Evolutionary conservation across 1,139 yeast species (phyloP).

Genomic region (Candida frijolesensis): DNA sequence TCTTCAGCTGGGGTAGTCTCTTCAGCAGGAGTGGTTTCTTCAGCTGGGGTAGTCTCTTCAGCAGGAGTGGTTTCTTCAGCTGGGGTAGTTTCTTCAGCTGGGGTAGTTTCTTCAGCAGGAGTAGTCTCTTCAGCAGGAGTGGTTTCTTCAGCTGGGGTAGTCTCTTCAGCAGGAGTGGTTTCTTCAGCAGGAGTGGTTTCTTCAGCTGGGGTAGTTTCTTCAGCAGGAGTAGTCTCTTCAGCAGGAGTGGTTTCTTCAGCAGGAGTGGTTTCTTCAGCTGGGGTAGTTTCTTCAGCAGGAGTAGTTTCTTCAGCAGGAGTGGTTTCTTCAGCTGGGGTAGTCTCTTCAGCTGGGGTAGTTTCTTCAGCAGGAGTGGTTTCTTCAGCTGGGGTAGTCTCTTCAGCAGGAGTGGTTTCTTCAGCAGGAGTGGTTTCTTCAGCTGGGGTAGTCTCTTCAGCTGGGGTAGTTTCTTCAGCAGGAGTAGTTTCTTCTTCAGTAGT

Average conservation of each 20-base stretch:
- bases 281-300: neutral
- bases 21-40: neutral
- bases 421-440: constrained; percentile 11
- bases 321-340: constrained; percentile 2
- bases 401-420: neutral
- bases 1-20: constrained; percentile 9
- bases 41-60: neutral
- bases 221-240: constrained; percentile 7
- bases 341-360: constrained; percentile 7
- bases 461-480: constrained; percentile 1
- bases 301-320: constrained; percentile 14
- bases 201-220: constrained; percentile 10
- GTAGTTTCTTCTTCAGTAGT: constrained; percentile 5
- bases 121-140: neutral
- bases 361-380: neutral
- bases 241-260: constrained; percentile 17
- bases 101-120: neutral
- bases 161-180: constrained; percentile 2
- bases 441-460: constrained; percentile 6
- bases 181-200: constrained; percentile 14
- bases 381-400: neutral
- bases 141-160: neutral
- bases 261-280: neutral
- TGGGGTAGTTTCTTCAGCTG: neutral
- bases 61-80: neutral